A percentile compares a stretch with the other conserved stretches of the same genome.
phyloP scores from a whole-genome alignment of 2,329 filamentous ascomycete genomes.

The Ceratocystiopsis minuta region DNA sequence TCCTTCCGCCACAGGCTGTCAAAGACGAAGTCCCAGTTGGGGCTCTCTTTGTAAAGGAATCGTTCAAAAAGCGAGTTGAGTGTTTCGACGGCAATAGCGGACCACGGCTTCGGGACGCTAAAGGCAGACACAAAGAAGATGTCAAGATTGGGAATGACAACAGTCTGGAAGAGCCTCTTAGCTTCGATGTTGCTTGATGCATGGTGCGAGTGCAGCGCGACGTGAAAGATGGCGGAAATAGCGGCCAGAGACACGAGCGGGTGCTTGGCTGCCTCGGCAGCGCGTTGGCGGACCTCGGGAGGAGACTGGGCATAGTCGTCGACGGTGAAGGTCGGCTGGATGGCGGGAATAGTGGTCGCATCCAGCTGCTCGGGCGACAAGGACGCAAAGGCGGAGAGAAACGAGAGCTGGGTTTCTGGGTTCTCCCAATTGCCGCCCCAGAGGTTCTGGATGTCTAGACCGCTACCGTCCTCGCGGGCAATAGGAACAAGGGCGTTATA shows the following conservation, averaged over 20 bases:
- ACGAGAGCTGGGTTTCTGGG: constrained; percentile 78
- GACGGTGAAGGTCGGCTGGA: constrained; percentile 58
- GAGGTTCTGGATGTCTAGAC: constrained; percentile 68
- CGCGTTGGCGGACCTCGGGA: constrained; percentile 31
- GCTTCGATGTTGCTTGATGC: constrained; percentile 46
- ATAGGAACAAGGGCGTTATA: constrained; percentile 64
- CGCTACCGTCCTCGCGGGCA: constrained; percentile 35
- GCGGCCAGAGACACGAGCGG: constrained; percentile 80
- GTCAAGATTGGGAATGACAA: constrained; percentile 55
- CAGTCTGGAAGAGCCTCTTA: constrained; percentile 46
- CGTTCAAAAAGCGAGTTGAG: constrained; percentile 63
- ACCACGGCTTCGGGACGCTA: constrained; percentile 62
- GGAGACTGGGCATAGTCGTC: constrained; percentile 34
- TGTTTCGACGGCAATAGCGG: constrained; percentile 54
- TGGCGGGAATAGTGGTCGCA: constrained; percentile 64
- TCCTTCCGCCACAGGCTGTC: constrained; percentile 87
- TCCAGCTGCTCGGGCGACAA: constrained; percentile 61
- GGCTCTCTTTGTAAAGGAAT: constrained; percentile 62
- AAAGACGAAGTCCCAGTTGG: constrained; percentile 72
- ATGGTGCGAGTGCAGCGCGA: constrained; percentile 41
- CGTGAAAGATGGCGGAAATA: constrained; percentile 49
- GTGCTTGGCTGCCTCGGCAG: constrained; percentile 52
- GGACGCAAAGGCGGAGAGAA: constrained; percentile 72
- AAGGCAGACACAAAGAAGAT: constrained; percentile 66
- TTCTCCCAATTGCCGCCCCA: constrained; percentile 88